Base-by-base conservation (phyloP, 1,139 yeast species). In the Geotrichum phurueaensis region DNA sequence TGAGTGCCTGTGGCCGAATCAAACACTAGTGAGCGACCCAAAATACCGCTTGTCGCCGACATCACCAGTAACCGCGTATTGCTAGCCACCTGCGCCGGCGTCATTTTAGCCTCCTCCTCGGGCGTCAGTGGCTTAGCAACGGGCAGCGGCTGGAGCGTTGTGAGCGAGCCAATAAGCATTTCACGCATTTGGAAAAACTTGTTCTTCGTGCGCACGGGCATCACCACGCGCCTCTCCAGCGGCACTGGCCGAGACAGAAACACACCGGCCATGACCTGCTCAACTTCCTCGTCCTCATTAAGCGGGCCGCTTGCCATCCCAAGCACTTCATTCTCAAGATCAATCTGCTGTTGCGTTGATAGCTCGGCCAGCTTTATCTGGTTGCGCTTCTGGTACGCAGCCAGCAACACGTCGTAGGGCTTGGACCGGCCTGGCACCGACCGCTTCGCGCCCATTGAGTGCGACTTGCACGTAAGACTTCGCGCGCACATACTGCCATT, bases 391-490 rank as follows among this genome's bases (percentile, higher is more conserved):
- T 94, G 99, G 72, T 94, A 94, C 54, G 90, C 94, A 52, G 94
- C 94, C 60, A 94, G 78, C 60, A 94, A 77, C 23, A 86, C 85
- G 74, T 94, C 99, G 73, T 91, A 94, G 0, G 97, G 94, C 12
- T 94, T 91, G 59, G 96, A 85, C 67, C 99, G 81, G 3, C 97
- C 97, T 29, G 85, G 85, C 22, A 92, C 98, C 1, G 96, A 92
- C 69, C 97, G 82, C 69, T 92, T 92, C 33, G 97, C 96, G 29
- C 97, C 97, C 96, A 94, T 92, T 0, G 97, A 89, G 74, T 94
- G 99, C 0, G 98, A 90, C 71, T 94, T 94, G 79, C 99, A 94
- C 0, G 99, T 94, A 65, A 94, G 78, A 0, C 97, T 89, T 59
- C 99, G 81, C 5, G 97, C 97, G 79, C 99, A 94, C 69, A 84